Conservation (phyloP, 441 rosid species). For the Aquilaria agallochum region DNA sequence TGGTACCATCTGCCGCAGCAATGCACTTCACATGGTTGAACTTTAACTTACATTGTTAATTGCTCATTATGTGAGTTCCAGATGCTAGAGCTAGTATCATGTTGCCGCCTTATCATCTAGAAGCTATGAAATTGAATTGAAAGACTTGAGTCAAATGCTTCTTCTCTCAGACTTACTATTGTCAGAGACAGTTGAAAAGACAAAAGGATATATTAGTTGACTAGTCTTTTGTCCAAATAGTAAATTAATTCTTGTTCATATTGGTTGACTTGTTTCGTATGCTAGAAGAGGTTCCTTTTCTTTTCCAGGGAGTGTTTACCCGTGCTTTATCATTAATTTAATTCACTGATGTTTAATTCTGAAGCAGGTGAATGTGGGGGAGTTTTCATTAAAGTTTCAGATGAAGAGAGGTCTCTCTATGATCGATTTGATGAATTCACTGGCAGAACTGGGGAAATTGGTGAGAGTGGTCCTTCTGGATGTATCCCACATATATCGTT, state of each 20-base stretch:
- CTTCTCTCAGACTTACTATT: no score
- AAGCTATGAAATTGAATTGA: no score
- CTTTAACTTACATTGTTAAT: not conserved
- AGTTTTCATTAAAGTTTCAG: constrained; percentile 16
- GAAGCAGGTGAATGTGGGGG: constrained; percentile 24
- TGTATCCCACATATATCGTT: constrained; percentile 26
- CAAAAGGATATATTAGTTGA: not conserved
- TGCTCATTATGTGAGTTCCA: not conserved
- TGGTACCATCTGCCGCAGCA: constrained; percentile 19
- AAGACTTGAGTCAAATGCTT: no score
- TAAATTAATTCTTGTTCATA: not conserved
- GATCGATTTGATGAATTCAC: constrained; percentile 6
- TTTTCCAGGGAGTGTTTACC: no score
- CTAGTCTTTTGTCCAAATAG: not conserved
- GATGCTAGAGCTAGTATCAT: not conserved
- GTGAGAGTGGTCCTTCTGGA: constrained; percentile 20
- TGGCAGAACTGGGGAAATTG: constrained; percentile 15
- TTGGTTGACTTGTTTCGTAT: not conserved
- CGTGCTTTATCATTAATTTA: not conserved
- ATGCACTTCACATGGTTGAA: not conserved
- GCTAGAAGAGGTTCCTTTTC: no score
- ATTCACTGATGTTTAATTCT: constrained; percentile 15
- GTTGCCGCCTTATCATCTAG: no score
- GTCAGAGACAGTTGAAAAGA: not conserved
- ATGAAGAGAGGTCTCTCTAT: constrained; percentile 16